Conservation (phyloP, 2,329 filamentous ascomycete species). For the Colletotrichum cereale region DNA sequence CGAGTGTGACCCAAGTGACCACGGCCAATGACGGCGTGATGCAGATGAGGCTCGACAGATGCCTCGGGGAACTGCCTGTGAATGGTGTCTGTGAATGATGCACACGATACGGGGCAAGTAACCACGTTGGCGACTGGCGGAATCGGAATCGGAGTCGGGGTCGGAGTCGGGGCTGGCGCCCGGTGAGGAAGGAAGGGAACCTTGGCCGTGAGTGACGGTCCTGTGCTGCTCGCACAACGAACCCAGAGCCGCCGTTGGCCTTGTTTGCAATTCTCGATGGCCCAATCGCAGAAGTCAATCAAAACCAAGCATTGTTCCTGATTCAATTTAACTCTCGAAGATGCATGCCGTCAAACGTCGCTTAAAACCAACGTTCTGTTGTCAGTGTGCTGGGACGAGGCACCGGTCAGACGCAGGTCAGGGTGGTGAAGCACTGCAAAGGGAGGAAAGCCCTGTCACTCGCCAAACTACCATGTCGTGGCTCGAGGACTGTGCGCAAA, state of each 20-base stretch:
- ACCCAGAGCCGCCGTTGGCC: background rate
- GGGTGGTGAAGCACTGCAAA: background rate
- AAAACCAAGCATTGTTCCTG: background rate
- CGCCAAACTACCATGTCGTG: conserved; percentile 2
- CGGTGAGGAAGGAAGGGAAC: conserved; percentile 5
- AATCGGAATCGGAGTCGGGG: conserved; percentile 1
- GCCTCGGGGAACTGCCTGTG: background rate
- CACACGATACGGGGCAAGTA: background rate
- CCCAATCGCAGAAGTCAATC: background rate
- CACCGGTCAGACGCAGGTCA: conserved; percentile 12
- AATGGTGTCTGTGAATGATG: background rate
- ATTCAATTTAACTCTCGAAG: background rate
- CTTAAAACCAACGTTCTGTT: conserved; percentile 11
- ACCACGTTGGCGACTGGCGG: conserved; percentile 4
- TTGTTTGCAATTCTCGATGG: conserved; percentile 6
- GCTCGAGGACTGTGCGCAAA: conserved; percentile 4
- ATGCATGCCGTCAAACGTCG: conserved; percentile 4
- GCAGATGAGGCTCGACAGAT: background rate
- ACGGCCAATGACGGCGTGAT: background rate
- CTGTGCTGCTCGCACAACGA: background rate
- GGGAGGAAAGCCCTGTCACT: background rate
- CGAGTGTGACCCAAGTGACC: conserved; percentile 8
- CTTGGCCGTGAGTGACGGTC: background rate
- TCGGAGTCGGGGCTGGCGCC: conserved; percentile 6
- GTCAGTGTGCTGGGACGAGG: conserved; percentile 27